Evolutionary conservation across 2,329 filamentous ascomycete genomes (phyloP).

Genomic region (Sporothrix pseudoabietina): DNA sequence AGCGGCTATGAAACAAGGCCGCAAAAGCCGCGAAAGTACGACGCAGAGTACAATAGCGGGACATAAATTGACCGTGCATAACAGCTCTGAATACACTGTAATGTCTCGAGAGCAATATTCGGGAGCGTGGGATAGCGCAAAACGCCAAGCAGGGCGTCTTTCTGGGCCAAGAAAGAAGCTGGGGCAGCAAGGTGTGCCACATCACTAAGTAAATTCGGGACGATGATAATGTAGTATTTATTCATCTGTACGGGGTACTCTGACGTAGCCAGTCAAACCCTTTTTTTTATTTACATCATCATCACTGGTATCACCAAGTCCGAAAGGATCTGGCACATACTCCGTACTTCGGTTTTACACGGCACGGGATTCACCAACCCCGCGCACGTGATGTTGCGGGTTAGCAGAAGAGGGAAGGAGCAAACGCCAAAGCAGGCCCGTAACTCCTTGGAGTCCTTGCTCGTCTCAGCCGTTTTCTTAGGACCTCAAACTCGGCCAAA

Average conservation of each 20-base stretch:
- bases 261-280: no score
- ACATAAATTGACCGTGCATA: neutral
- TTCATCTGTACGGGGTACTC: neutral
- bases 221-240: neutral
- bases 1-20: neutral
- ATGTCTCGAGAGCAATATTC: no score
- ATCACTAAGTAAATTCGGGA: neutral
- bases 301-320: neutral
- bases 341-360: neutral
- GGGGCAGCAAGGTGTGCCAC: neutral
- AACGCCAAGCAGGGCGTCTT: neutral
- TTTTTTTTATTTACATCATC: neutral
- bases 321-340: neutral
- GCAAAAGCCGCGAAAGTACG: neutral
- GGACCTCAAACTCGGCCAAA: neutral
- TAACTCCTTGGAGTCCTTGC: conserved; percentile 9
- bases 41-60: neutral
- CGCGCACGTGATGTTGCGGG: neutral
- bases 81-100: neutral
- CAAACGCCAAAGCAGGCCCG: neutral
- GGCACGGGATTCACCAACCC: neutral
- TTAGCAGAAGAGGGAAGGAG: neutral
- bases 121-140: neutral
- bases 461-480: neutral
- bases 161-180: neutral